Percentiles rank a stretch among this genome's conserved stretches.
phyloP scores from a whole-genome alignment of 495 filamentous ascomycete species.

The Cryomyces antarcticus region DNA sequence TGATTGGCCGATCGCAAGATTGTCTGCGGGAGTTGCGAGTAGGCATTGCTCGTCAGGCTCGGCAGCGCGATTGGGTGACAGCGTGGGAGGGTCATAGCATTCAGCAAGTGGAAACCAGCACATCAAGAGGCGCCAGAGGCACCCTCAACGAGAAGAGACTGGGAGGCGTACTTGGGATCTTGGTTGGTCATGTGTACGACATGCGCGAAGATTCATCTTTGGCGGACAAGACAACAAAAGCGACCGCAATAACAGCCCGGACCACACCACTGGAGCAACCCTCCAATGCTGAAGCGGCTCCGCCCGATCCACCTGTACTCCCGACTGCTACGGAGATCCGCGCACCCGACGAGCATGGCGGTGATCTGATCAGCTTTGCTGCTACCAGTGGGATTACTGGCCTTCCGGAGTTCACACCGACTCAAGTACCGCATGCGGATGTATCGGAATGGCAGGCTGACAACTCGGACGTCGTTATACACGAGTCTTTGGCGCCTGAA shows the following conservation, averaged over 20 bases:
- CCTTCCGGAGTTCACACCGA: no score
- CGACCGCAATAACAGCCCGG: not conserved
- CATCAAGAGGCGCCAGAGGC: constrained; percentile 9
- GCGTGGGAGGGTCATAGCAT: constrained; percentile 36
- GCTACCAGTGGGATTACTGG: no score
- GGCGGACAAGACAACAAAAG: constrained; percentile 6
- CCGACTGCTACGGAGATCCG: no score
- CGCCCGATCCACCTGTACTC: no score
- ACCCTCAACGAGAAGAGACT: constrained; percentile 21
- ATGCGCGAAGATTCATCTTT: constrained; percentile 25
- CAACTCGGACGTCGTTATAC: no score
- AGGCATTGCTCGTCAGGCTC: constrained; percentile 47
- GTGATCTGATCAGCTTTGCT: no score
- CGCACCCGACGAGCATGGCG: no score
- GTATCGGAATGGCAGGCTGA: no score
- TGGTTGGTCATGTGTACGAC: constrained; percentile 45
- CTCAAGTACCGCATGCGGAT: no score
- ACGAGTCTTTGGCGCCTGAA: no score
- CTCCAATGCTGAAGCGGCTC: no score
- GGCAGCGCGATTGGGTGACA: constrained; percentile 34
- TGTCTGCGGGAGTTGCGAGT: constrained; percentile 57
- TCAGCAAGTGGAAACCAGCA: constrained; percentile 35
- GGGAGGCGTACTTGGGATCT: constrained; percentile 56
- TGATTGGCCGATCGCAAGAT: constrained; percentile 53
- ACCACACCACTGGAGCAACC: no score